Base-by-base conservation (phyloP, 139 green algal species). In the Chlamydomonas schloesseri region DNA sequence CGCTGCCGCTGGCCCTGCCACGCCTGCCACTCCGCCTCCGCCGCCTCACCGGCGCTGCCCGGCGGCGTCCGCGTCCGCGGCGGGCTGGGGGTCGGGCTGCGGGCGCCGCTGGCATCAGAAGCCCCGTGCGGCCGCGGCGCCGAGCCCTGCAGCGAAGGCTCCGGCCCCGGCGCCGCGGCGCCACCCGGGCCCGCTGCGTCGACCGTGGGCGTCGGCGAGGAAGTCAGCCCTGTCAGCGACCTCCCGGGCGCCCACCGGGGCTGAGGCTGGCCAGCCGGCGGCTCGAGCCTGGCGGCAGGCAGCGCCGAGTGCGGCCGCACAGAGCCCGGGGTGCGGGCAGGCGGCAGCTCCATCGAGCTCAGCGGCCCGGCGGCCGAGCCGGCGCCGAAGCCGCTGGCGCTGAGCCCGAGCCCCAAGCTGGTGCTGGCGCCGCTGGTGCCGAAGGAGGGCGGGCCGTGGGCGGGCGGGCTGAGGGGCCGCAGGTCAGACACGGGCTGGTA, bases 211-310 rank as follows among this genome's bases (percentile, higher is more conserved):
- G 73, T 3, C 31, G 60, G n/a, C n/a, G n/a, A n/a, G n/a, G n/a
- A 55, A 14, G 78, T 84, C 33, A 84, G 78, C 15, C 78, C 78
- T 21, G 78, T 84, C 36, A 84, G 42, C 14, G 78, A 84, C 78
- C 58, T 57, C 21, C 42, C 64, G 18, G 71, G 36, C 18, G 42
- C 29, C 64, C 64, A 84, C 0, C 64, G n/a, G 64, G 78, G 64
- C 42, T n/a, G 67, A 0, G 71, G 9, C 75, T 23, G 10, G 50
- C 50, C 50, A 3, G 55, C 42, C 42, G 55, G 60, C 60, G 8
- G 60, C 60, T n/a, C 60, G 37, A n/a, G 14, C 57, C 68, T 37
- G 42, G n/a, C 42, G 23, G 20, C 17, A 1, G 33, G 33, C 68
- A 13, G 33, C 13, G 78, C 78, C 1, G 64, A 73, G 33, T 84